A percentile compares a stretch with the other conserved stretches of the same genome.
Evolutionary conservation across 805 yeast genomes (phyloP).

Genomic region (Nakazawaea wyomingensis): DNA sequence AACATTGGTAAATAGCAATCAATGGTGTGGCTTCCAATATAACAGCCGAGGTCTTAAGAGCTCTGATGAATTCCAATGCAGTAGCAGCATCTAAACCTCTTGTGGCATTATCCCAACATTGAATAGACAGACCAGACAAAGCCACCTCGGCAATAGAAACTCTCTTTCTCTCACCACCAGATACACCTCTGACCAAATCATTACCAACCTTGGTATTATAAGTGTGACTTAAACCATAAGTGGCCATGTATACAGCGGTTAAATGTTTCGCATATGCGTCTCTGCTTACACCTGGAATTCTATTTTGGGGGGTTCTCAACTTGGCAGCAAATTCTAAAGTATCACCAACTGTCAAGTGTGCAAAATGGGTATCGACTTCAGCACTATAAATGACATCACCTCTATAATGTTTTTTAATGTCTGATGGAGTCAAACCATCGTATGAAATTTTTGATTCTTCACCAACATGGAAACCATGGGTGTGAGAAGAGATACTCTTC

Average conservation of each 20-base stretch:
- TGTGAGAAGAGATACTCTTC: slow-evolving; percentile 53
- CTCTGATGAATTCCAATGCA: slow-evolving; percentile 57
- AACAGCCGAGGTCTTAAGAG: slow-evolving; percentile 51
- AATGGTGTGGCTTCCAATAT: slow-evolving; percentile 44
- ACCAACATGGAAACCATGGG: slow-evolving; percentile 53
- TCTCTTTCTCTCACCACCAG: slow-evolving; percentile 66
- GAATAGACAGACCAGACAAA: slow-evolving; percentile 42
- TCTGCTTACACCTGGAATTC: slow-evolving; percentile 55
- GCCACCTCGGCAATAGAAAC: slow-evolving; percentile 57
- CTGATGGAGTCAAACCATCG: slow-evolving; percentile 47
- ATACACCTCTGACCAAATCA: slow-evolving; percentile 58
- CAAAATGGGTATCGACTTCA: slow-evolving; percentile 66
- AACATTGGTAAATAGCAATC: slow-evolving; percentile 45
- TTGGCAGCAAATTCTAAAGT: slow-evolving; percentile 61
- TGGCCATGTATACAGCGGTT: slow-evolving; percentile 47
- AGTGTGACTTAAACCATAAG: slow-evolving; percentile 33
- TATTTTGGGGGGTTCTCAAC: slow-evolving; percentile 56
- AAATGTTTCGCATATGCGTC: slow-evolving; percentile 48
- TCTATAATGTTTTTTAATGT: slow-evolving; percentile 47
- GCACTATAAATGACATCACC: slow-evolving; percentile 74
- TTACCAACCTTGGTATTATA: slow-evolving; percentile 55
- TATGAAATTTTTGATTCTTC: slow-evolving; percentile 42
- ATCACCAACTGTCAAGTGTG: slow-evolving; percentile 61
- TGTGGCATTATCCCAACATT: slow-evolving; percentile 66
- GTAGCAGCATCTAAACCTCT: slow-evolving; percentile 71